Conservation (phyloP, 768 basidiomycete species). For the Tylopilus felleus region DNA sequence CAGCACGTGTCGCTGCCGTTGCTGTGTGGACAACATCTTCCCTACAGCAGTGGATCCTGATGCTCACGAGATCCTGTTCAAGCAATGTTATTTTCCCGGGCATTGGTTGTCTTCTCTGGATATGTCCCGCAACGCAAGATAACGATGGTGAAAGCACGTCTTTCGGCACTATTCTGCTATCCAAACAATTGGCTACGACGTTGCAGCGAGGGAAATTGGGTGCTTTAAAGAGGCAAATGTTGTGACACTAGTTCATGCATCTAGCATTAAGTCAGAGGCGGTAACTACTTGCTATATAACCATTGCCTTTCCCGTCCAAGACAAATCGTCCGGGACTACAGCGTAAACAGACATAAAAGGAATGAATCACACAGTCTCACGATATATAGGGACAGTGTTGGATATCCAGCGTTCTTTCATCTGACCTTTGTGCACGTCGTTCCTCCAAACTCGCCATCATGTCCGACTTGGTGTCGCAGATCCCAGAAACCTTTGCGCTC, state of each 20-base stretch:
- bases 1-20: background rate
- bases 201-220: no score
- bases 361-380: no score
- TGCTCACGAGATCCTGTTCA: background rate
- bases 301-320: no score
- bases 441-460: background rate
- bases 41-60: background rate
- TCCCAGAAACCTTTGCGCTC: constrained; percentile 2
- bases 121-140: background rate
- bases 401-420: no score
- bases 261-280: no score
- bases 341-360: background rate
- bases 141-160: background rate
- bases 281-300: no score
- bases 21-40: background rate
- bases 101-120: background rate
- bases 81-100: background rate
- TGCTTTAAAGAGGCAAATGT: no score
- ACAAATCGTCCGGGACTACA: background rate
- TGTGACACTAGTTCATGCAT: no score
- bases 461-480: background rate
- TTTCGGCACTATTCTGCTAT: no score
- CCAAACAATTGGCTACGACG: no score
- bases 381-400: no score
- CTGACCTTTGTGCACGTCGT: no score